Evolutionary conservation across 495 filamentous ascomycete species (phyloP), one percentile per base, ranked within the genome.

Genomic region (Neurospora sp.): DNA sequence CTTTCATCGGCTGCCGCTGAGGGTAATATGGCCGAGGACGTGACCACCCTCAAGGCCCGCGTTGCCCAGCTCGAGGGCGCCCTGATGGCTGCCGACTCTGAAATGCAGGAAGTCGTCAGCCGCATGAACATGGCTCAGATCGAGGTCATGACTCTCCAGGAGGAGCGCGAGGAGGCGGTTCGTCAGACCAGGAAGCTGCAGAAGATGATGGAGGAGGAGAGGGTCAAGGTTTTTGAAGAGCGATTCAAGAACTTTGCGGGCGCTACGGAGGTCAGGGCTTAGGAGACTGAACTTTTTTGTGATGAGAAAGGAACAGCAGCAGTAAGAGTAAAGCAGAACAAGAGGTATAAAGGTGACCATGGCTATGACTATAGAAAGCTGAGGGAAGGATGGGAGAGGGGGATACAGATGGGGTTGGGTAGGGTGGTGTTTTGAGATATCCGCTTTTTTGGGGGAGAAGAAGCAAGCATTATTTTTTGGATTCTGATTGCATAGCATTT

Each of bases 41-140:
- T 94, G 35, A 90, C 94, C 74, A 82, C 84, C 76, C 83, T 99
- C 71, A 92, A 93, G 82, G 89, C 88, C 73, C 77, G 79, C 39
- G 82, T 83, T 23, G 69, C 78, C 41, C 93, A 96, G 78, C 88
- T 99, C 14, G 96, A 99, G 82, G 89, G 87, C 72, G 91, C 94
- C 12, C 85, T 98, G 23, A 83, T 86, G 35, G 89, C 96, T 73
- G 93, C 96, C 23, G 96, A 98, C 77, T 84, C 85, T 72, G 95
- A 98, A 85, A 98, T 99, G 96, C 89, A 95, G 79, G 92, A 96
- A 81, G 95, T 98, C 3, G 92, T 99, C 18, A 86, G 91, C 72
- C 87, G 92, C 72, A 97, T 99, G 94, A 97, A 94, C 82, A 86
- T 89, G 73, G 94, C 95, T 9, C 96, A 98, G 84, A 94, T 97